phyloP scores from a whole-genome alignment of 148 eudicot species.

The Vaccinium corymbosum region DNA sequence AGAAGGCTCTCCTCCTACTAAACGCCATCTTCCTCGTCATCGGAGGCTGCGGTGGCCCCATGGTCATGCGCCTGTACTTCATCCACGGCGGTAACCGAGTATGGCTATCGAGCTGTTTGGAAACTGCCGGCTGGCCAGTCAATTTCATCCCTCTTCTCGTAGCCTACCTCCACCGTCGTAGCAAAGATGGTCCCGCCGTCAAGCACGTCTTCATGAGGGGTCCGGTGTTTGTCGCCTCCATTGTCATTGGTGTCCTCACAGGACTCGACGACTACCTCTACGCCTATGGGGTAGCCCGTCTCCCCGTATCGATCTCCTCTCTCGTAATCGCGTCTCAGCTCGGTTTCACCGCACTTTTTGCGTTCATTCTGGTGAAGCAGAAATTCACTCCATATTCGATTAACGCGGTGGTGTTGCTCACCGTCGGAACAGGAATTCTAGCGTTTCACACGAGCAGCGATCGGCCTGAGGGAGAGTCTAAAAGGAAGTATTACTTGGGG shows the following conservation, averaged over 20 bases:
- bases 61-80: conserved; percentile 49
- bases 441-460: conserved; percentile 52
- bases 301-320: conserved; percentile 60
- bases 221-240: conserved; percentile 22
- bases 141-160: conserved; percentile 34
- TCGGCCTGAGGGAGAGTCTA: conserved; percentile 37
- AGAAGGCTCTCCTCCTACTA: conserved; percentile 26
- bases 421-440: conserved; percentile 49
- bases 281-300: conserved; percentile 49
- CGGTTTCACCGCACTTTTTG: conserved; percentile 57
- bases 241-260: conserved; percentile 35
- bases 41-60: conserved; percentile 46
- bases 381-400: conserved; percentile 54
- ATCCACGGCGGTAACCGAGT: conserved; percentile 51
- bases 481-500: conserved; percentile 33
- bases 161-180: conserved; percentile 29
- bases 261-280: conserved; percentile 61
- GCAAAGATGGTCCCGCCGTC: conserved; percentile 8
- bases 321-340: conserved; percentile 58
- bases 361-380: conserved; percentile 51
- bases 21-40: conserved; percentile 36
- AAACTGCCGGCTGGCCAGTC: conserved; percentile 61
- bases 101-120: conserved; percentile 50
- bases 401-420: conserved; percentile 54
- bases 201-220: conserved; percentile 32